Conservation (phyloP, 1,139 yeast genomes). For the Arxiozyma telluris region DNA sequence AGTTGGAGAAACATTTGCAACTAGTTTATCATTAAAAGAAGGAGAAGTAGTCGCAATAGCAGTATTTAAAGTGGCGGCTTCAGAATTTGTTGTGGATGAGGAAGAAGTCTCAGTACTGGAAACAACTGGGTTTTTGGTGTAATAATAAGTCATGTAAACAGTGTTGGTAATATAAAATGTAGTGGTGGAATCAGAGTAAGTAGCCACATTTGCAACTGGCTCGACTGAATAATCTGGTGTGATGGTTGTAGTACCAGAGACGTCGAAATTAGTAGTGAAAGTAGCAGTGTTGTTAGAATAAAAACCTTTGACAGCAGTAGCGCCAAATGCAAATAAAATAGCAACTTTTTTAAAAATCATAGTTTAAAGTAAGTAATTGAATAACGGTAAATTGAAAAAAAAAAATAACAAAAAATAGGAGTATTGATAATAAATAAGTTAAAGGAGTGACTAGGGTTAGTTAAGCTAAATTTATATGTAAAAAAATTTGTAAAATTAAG, state of each 20-base stretch:
- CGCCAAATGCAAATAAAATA: constrained; percentile 12
- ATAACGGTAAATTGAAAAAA: constrained; percentile 1
- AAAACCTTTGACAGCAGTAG: constrained; percentile 17
- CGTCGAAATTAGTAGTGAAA: background rate
- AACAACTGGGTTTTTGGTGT: constrained; percentile 6
- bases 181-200: constrained; percentile 19
- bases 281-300: constrained; percentile 13
- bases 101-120: constrained; percentile 7
- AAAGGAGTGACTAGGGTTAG: constrained; percentile 1
- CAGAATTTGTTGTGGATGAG: background rate
- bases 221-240: constrained; percentile 16
- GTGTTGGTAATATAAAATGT: constrained; percentile 23
- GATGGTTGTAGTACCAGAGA: constrained; percentile 15
- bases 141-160: constrained; percentile 12
- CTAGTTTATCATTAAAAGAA: background rate
- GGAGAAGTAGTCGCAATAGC: constrained; percentile 1
- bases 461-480: background rate
- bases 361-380: constrained; percentile 7
- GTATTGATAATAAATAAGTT: background rate
- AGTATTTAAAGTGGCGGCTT: constrained; percentile 12
- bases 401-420: background rate
- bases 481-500: constrained; percentile 7
- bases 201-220: constrained; percentile 12
- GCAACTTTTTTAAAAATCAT: constrained; percentile 18
- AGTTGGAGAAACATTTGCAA: background rate